These are phyloP conservation scores for Lasiodiplodia gonubiensis DNA, from an alignment of 2,329 filamentous ascomycete genomes.

Conservation along the genomic window DNA sequence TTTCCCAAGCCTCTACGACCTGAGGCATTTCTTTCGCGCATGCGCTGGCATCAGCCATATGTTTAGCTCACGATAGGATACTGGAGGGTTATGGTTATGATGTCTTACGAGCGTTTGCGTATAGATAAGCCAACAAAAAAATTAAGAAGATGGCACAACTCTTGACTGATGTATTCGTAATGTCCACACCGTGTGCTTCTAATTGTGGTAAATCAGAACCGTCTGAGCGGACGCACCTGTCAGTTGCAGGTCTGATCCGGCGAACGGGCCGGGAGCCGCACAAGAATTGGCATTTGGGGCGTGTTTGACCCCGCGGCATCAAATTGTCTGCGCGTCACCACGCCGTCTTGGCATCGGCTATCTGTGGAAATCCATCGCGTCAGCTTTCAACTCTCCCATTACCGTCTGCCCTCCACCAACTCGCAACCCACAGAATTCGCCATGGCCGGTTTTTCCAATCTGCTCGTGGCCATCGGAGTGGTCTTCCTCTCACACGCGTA, in stretches of 20 bases:
- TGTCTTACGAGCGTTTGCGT: conserved; percentile 28
- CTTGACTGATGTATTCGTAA: background rate
- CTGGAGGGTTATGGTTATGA: conserved; percentile 24
- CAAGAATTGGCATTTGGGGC: background rate
- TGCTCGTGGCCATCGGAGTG: conserved; percentile 75
- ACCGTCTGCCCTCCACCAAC: background rate
- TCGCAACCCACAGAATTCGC: background rate
- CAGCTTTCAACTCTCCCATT: background rate
- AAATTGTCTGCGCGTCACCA: conserved; percentile 20
- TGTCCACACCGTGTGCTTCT: background rate
- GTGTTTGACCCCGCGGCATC: conserved; percentile 1
- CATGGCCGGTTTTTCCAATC: conserved; percentile 75
- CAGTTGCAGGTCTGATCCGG: background rate
- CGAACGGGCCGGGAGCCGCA: background rate
- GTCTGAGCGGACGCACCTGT: background rate
- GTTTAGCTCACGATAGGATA: conserved; percentile 21
- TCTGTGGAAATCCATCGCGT: conserved; percentile 5
- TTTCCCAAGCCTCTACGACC: conserved; percentile 29
- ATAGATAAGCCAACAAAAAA: conserved; percentile 28
- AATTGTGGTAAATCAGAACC: background rate
- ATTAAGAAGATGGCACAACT: conserved; percentile 25
- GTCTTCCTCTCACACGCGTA: conserved; percentile 88
- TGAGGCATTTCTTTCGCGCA: conserved; percentile 25
- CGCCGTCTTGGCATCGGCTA: conserved; percentile 20
- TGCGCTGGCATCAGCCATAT: conserved; percentile 26